Percentiles rank a stretch among this genome's conserved stretches.
These are phyloP conservation scores for Kluyveromyces lactis DNA, from an alignment of 805 yeast genomes.

Conservation along the genomic window DNA sequence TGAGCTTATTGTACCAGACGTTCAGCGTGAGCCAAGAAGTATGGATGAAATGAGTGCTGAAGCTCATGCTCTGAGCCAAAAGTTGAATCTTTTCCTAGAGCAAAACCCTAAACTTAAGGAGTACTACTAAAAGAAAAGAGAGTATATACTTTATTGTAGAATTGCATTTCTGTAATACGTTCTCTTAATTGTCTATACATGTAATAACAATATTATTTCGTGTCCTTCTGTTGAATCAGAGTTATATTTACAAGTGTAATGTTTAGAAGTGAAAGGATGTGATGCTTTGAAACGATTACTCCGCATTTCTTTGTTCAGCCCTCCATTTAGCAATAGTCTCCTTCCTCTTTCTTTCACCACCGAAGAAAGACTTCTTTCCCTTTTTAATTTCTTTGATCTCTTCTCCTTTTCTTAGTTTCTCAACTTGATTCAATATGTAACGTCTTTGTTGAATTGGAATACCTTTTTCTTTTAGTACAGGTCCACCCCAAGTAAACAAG, in stretches of 20 bases:
- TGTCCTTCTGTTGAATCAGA: too few species aligned
- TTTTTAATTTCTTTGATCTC: constrained; percentile 44
- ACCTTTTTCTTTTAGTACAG: constrained; percentile 64
- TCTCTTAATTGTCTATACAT: too few species aligned
- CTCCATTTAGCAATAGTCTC: constrained; percentile 54
- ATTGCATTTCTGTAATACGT: too few species aligned
- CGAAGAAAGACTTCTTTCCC: constrained; percentile 67
- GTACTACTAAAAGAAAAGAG: not conserved
- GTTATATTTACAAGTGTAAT: too few species aligned
- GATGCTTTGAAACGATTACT: not conserved
- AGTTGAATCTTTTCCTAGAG: constrained; percentile 24
- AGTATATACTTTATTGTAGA: too few species aligned
- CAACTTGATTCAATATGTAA: constrained; percentile 66
- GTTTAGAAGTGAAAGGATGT: too few species aligned
- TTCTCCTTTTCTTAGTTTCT: constrained; percentile 52
- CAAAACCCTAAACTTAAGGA: constrained; percentile 1
- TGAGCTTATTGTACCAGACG: constrained; percentile 36
- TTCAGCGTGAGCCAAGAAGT: constrained; percentile 48
- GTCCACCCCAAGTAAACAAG: constrained; percentile 49
- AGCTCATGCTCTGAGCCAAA: constrained; percentile 45
- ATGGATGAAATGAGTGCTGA: constrained; percentile 64
- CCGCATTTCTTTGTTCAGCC: constrained; percentile 40
- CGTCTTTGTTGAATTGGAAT: constrained; percentile 64
- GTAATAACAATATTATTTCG: too few species aligned
- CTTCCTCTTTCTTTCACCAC: constrained; percentile 79